phyloP scores from a whole-genome alignment of 257 asterid genomes.

The Ilex aquifolium region DNA sequence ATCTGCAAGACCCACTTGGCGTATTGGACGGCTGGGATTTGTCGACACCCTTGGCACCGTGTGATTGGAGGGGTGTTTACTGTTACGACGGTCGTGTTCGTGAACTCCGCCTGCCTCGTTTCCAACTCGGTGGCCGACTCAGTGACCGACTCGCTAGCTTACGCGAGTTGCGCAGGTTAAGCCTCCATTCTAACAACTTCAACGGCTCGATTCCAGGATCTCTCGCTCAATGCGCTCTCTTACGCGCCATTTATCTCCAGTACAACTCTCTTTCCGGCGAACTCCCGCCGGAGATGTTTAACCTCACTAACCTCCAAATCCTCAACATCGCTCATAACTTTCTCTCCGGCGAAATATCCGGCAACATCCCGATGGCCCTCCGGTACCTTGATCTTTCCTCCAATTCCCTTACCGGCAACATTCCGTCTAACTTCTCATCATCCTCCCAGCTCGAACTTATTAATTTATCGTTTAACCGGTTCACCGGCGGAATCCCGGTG shows the following conservation, averaged over 20 bases:
- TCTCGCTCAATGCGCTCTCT: constrained; percentile 37
- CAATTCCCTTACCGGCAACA: constrained; percentile 46
- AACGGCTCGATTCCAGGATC: constrained; percentile 57
- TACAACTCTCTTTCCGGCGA: constrained; percentile 55
- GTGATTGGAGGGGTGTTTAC: constrained; percentile 76
- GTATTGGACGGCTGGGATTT: constrained; percentile 56
- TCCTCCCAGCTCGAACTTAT: constrained; percentile 48
- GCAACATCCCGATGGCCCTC: constrained; percentile 28
- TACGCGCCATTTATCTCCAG: constrained; percentile 70
- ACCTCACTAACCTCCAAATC: constrained; percentile 51
- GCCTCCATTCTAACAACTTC: constrained; percentile 62
- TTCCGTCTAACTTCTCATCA: constrained; percentile 46
- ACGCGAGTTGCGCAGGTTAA: constrained; percentile 49
- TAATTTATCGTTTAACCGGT: constrained; percentile 52
- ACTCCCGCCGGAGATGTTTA: constrained; percentile 39
- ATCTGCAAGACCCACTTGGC: constrained; percentile 59
- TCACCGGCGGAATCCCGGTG: constrained; percentile 64
- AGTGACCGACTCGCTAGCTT: constrained; percentile 31
- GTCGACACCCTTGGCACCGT: constrained; percentile 60
- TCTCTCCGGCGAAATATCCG: constrained; percentile 38
- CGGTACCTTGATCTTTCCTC: constrained; percentile 58
- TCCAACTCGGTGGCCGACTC: constrained; percentile 50
- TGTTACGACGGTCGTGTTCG: constrained; percentile 47
- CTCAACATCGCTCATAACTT: constrained; percentile 51
- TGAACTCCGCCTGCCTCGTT: constrained; percentile 63